These are phyloP conservation scores for Goffeauzyma gilvescens DNA, from an alignment of 768 basidiomycete genomes.

Conservation along the genomic window DNA sequence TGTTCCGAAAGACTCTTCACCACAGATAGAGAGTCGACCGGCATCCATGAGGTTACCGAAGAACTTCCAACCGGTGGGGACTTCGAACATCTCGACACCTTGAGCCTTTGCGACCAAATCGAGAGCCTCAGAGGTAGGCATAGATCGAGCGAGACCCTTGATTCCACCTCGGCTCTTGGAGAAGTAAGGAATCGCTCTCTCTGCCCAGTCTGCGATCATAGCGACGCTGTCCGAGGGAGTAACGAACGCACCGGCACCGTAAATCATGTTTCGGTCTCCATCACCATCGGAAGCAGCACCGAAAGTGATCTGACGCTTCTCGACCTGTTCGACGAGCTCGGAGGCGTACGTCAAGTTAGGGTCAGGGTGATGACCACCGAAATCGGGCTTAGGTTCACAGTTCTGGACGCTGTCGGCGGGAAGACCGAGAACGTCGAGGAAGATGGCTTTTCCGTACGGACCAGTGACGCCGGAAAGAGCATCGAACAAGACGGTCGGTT, in stretches of 20 bases:
- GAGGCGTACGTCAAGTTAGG: slow-evolving; percentile 97
- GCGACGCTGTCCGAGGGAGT: slow-evolving; percentile 95
- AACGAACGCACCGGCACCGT: slow-evolving; percentile 92
- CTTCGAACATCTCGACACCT: slow-evolving; percentile 80
- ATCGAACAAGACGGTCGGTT: slow-evolving; percentile 67
- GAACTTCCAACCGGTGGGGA: slow-evolving; percentile 99
- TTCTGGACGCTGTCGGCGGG: slow-evolving; percentile 68
- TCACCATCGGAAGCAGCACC: slow-evolving; percentile 96
- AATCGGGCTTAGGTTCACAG: slow-evolving; percentile 76
- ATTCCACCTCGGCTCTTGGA: slow-evolving; percentile 58
- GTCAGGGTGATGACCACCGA: slow-evolving; percentile 94
- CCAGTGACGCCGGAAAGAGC: slow-evolving; percentile 93
- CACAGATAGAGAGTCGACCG: slow-evolving; percentile 88
- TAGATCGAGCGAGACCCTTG: slow-evolving; percentile 86
- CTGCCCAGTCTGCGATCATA: slow-evolving; percentile 89
- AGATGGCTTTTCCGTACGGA: slow-evolving; percentile 76
- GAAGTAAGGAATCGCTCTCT: slow-evolving; percentile 34
- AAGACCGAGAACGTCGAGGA: slow-evolving; percentile 65
- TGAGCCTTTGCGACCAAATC: slow-evolving; percentile 89
- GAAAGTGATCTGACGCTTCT: slow-evolving; percentile 64
- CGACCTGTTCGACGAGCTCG: slow-evolving; percentile 77
- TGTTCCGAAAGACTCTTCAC: slow-evolving; percentile 97
- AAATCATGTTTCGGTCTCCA: slow-evolving; percentile 99
- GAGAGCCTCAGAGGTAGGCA: slow-evolving; percentile 95
- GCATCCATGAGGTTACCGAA: slow-evolving; percentile 99